Evolutionary conservation across 1,139 yeast species (phyloP), one percentile per base, ranked within the genome.

Genomic region (Dujonia santamariae): DNA sequence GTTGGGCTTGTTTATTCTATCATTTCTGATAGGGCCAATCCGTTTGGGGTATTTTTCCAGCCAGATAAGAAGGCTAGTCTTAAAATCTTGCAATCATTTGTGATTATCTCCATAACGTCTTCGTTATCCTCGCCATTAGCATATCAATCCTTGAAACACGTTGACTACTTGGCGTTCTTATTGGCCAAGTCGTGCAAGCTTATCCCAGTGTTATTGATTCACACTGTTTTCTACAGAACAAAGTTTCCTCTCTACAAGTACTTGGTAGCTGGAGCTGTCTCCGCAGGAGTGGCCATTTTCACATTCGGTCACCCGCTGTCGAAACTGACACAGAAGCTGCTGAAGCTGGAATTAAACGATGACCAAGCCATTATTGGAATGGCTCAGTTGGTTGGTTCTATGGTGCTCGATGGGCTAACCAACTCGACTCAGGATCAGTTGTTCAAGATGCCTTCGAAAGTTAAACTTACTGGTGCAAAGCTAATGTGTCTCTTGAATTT

Each of bases 181-280:
- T 70, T 92, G 42, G 96, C 97, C 26, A 92, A 92, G 55, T 84
- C 96, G 34, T 92, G 98, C 56, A 92, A 92, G 52, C 71, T 92
- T 54, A 78, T 92, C 22, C 99, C 99, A 0, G 95, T 90, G 17
- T 81, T 92, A 84, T 56, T 85, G 23, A 83, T 92, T 3, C 97
- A 88, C 51, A 62, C 82, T 41, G 47, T 80, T n/a, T 53, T 85
- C 17, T 92, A 88, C 59, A 71, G 83, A 26, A 78, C 86, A 5
- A 64, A 61, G 37, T 92, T 86, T 56, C 92, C 96, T 0, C 37
- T 61, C 6, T 80, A 81, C 61, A 94, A 92, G 56, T 85, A 85
- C 51, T 43, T 74, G 21, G 95, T 92, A 13, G 97, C 95, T 0
- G 48, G 65, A 0, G 54, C 75, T 19, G 94, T 92, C 19, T 90